Percentiles rank a stretch among this genome's conserved stretches.
These are phyloP conservation scores for Articulospora tetracladia DNA, from an alignment of 495 filamentous ascomycete genomes.

Conservation along the genomic window DNA sequence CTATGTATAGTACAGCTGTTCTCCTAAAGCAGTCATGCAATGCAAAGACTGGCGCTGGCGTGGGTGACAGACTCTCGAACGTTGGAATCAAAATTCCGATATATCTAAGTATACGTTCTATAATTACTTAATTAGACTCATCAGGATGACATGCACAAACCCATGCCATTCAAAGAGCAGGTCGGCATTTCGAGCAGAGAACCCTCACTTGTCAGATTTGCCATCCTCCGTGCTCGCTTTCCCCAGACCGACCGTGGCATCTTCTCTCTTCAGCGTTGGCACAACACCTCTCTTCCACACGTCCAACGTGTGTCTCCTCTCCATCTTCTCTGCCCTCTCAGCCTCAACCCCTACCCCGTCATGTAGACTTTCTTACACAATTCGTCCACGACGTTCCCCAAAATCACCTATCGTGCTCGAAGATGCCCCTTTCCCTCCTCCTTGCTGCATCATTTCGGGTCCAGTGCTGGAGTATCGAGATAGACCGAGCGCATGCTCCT, in stretches of 20 bases:
- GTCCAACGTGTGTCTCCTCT: not conserved
- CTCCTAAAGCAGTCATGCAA: too few species aligned
- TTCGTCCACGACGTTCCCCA: not conserved
- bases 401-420: not conserved
- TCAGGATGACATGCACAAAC: too few species aligned
- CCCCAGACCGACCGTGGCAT: not conserved
- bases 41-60: too few species aligned
- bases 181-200: too few species aligned
- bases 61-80: too few species aligned
- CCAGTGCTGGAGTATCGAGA: not conserved
- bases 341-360: not conserved
- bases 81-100: too few species aligned
- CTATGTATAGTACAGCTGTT: too few species aligned
- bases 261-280: not conserved
- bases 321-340: not conserved
- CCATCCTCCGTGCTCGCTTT: not conserved
- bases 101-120: too few species aligned
- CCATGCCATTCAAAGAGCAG: too few species aligned
- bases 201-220: too few species aligned
- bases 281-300: not conserved
- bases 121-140: too few species aligned
- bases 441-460: not conserved
- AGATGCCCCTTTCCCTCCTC: not conserved
- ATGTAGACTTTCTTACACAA: too few species aligned
- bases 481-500: not conserved